A percentile compares a stretch with the other conserved stretches of the same genome.
Conservation (phyloP, 345 rosid species). For the Dovyalis caffra region DNA sequence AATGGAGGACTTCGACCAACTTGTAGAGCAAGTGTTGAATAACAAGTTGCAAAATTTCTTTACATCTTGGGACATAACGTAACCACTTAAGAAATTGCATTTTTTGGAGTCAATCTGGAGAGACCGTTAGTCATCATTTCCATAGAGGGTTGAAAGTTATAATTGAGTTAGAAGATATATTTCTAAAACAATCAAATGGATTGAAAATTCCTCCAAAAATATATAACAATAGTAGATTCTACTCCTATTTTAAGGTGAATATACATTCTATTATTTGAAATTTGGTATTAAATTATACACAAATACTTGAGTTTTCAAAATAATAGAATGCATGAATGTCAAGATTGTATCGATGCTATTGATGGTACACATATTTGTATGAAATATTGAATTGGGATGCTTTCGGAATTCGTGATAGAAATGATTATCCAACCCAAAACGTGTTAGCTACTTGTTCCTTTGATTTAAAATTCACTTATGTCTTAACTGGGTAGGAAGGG, state of each 20-base stretch:
- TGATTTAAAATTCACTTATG: too few species aligned
- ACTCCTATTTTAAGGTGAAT: not conserved
- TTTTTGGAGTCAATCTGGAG: too few species aligned
- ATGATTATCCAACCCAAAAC: not conserved
- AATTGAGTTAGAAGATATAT: not conserved
- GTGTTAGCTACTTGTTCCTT: not conserved
- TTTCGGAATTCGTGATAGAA: not conserved
- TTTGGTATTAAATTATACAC: too few species aligned
- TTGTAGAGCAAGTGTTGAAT: too few species aligned
- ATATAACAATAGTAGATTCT: not conserved
- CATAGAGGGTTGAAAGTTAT: not conserved
- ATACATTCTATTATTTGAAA: too few species aligned
- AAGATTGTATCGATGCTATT: not conserved
- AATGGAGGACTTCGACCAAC: too few species aligned
- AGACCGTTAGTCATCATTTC: not conserved
- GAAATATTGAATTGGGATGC: not conserved
- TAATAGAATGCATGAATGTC: too few species aligned
- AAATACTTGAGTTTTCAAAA: too few species aligned
- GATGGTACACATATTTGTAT: not conserved
- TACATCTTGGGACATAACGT: too few species aligned
- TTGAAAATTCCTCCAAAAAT: not conserved
- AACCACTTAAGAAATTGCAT: too few species aligned
- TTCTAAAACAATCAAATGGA: not conserved
- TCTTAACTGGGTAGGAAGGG: too few species aligned
- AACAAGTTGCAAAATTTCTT: too few species aligned